These are phyloP conservation scores for Inosperma sp. DNA, from an alignment of 768 basidiomycete species.

Conservation along the genomic window DNA sequence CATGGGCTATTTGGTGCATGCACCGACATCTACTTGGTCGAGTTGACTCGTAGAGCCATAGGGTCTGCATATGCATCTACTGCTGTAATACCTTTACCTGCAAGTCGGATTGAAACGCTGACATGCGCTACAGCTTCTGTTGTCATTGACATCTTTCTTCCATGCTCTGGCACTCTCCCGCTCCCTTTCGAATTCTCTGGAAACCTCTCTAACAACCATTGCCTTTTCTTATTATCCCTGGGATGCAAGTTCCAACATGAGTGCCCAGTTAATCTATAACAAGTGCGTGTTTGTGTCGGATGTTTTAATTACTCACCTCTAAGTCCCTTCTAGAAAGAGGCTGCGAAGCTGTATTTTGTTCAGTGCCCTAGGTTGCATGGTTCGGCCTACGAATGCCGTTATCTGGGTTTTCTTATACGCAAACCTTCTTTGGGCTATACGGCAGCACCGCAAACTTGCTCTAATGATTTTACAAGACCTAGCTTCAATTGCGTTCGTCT, in stretches of 20 bases:
- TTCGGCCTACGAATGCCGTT: conserved; percentile 85
- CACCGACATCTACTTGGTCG: conserved; percentile 72
- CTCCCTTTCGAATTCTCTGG: conserved; percentile 88
- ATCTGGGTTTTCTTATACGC: conserved; percentile 76
- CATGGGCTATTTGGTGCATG: conserved; percentile 73
- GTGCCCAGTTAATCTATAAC: conserved; percentile 37
- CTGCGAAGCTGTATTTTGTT: conserved; percentile 43
- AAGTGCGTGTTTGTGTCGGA: conserved; percentile 24
- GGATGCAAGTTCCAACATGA: conserved; percentile 39
- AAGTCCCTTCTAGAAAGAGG: conserved; percentile 25
- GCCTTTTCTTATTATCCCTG: conserved; percentile 80
- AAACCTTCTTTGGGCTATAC: conserved; percentile 52
- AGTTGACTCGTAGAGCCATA: conserved; percentile 53
- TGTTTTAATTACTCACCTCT: conserved; percentile 4
- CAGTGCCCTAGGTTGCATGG: conserved; percentile 72
- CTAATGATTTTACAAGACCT: conserved; percentile 37
- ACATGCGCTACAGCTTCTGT: conserved; percentile 48
- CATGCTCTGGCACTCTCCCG: conserved; percentile 79
- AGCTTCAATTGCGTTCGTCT: conserved; percentile 41
- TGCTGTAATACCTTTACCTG: conserved; percentile 41
- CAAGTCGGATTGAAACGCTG: background rate
- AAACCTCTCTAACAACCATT: conserved; percentile 77
- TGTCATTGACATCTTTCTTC: conserved; percentile 86
- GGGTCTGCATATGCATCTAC: conserved; percentile 54
- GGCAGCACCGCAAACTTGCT: conserved; percentile 30